Conservation (phyloP, 306 rosid species). For the Oxytropis ochrocephala region DNA sequence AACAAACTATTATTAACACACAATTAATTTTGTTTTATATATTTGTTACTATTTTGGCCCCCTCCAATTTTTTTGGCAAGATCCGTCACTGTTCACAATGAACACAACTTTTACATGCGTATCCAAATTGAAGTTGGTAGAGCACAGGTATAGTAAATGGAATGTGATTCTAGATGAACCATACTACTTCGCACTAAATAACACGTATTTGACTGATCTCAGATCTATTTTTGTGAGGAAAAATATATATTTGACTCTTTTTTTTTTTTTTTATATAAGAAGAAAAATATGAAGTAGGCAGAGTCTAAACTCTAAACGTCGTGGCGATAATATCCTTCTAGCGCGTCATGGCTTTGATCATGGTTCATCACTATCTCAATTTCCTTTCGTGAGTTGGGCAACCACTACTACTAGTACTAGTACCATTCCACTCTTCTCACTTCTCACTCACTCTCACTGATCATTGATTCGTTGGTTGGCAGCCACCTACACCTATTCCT, state of each 20-base stretch:
- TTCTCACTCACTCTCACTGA: not conserved
- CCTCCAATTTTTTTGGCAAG: too few species aligned
- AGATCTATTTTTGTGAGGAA: not conserved
- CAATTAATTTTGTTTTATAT: too few species aligned
- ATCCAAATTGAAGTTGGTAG: not conserved
- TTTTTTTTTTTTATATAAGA: not conserved
- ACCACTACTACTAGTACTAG: not conserved
- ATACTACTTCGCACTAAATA: not conserved
- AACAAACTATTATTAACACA: too few species aligned
- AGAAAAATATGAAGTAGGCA: not conserved
- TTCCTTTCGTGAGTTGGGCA: slow-evolving; percentile 26
- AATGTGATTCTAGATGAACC: not conserved
- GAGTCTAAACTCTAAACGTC: slow-evolving; percentile 16
- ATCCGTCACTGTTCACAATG: too few species aligned
- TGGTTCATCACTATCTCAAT: not conserved
- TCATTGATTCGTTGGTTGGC: slow-evolving; percentile 5
- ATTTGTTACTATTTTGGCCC: too few species aligned
- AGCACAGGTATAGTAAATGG: not conserved
- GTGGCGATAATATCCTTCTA: not conserved
- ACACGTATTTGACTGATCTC: not conserved
- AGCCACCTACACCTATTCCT: not conserved
- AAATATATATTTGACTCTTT: not conserved
- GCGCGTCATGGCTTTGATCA: slow-evolving; percentile 31
- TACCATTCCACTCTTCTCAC: not conserved
- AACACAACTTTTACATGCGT: not conserved